phyloP scores from a whole-genome alignment of 345 rosid genomes.

The Corymbia maculata region DNA sequence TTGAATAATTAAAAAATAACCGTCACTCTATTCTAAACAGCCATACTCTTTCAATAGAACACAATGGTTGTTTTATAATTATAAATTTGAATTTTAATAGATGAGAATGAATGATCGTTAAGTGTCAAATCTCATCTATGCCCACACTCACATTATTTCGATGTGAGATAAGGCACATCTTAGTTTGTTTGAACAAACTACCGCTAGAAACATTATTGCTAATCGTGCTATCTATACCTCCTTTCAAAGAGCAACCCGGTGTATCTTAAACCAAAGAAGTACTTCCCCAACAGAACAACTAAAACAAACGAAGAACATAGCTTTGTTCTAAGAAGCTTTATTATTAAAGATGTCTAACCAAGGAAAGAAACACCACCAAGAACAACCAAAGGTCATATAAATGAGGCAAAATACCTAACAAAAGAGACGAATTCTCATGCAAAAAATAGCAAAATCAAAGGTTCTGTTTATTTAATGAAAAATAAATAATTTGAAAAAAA shows the following conservation, averaged over 20 bases:
- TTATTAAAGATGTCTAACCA: not conserved
- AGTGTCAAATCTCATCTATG: no score
- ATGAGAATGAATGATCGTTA: no score
- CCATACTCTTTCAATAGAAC: no score
- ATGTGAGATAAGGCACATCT: no score
- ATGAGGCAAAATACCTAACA: not conserved
- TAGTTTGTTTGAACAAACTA: no score
- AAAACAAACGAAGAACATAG: not conserved
- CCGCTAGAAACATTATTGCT: not conserved
- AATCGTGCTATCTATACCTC: not conserved
- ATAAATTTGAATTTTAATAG: no score
- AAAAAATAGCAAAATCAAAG: no score
- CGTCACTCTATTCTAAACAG: no score
- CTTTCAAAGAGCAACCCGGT: not conserved
- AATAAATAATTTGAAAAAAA: no score
- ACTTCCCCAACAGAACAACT: not conserved
- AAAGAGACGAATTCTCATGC: not conserved
- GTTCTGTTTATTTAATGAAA: accelerated
- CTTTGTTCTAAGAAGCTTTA: not conserved
- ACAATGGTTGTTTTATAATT: no score
- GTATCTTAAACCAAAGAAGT: not conserved
- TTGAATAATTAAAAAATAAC: no score
- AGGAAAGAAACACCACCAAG: not conserved
- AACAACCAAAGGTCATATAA: not conserved
- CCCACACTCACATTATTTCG: no score